These are phyloP conservation scores for Kuraishia capsulata DNA, from an alignment of 805 yeast species.

Conservation along the genomic window DNA sequence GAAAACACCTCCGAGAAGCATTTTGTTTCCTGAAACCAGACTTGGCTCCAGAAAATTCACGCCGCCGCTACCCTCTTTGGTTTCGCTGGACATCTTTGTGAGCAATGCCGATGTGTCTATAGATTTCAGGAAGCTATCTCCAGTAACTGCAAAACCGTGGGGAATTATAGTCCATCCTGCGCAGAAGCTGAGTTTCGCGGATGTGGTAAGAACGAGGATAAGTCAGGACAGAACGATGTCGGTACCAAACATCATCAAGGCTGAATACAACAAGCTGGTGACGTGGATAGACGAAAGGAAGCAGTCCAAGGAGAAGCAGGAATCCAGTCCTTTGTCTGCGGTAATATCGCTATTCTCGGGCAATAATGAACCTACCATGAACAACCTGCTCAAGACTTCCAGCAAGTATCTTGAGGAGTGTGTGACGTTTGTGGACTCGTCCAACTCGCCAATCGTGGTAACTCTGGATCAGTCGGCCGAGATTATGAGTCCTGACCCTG, in stretches of 20 bases:
- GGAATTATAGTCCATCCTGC: conserved; percentile 32
- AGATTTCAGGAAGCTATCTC: conserved; percentile 43
- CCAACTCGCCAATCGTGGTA: conserved; percentile 34
- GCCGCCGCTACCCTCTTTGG: conserved; percentile 36
- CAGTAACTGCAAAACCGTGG: conserved; percentile 57
- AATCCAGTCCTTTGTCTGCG: conserved; percentile 3
- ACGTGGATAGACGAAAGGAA: conserved; percentile 17
- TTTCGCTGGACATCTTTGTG: conserved; percentile 49
- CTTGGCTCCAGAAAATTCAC: conserved; percentile 26
- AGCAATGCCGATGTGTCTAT: conserved; percentile 55
- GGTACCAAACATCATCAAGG: conserved; percentile 27
- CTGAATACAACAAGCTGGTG: conserved; percentile 25
- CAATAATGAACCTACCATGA: conserved; percentile 18
- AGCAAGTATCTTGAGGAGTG: conserved; percentile 53
- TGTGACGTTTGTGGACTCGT: conserved; percentile 42
- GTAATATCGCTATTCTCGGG: conserved; percentile 15
- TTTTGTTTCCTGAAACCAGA: conserved; percentile 51
- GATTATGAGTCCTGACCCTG: conserved; percentile 61
- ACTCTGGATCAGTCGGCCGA: conserved; percentile 50
- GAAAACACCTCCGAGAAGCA: conserved; percentile 42
- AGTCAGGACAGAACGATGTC: conserved; percentile 31
- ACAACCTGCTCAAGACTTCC: conserved; percentile 26
- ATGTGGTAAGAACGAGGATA: conserved; percentile 46
- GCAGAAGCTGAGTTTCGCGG: conserved; percentile 44
- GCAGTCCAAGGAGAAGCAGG: conserved; percentile 1